These are phyloP conservation scores for Leavenworthia alabamica DNA, from an alignment of 345 rosid species.

Conservation along the genomic window DNA sequence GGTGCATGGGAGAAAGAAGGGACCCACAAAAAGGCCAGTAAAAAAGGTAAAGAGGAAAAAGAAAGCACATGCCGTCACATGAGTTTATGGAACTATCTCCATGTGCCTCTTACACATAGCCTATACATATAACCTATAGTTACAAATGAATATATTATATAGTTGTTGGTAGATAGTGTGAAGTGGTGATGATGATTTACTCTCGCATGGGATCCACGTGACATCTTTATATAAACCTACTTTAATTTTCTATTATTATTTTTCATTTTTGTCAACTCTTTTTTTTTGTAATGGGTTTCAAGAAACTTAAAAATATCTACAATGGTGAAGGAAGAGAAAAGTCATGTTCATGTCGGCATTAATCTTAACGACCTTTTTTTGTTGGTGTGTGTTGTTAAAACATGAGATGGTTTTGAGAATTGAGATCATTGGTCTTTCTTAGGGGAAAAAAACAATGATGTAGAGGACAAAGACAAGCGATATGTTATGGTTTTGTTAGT, in stretches of 20 bases:
- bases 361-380: neutral
- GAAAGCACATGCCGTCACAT: slow-evolving; percentile 33
- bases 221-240: slow-evolving; percentile 12
- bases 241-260: neutral
- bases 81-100: slow-evolving; percentile 22
- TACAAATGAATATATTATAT: too few species aligned
- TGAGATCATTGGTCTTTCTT: neutral
- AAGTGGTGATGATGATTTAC: slow-evolving; percentile 24
- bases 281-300: neutral
- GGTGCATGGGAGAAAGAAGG: slow-evolving; percentile 28
- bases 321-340: neutral
- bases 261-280: slow-evolving; percentile 26
- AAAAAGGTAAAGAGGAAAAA: slow-evolving; percentile 26
- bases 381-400: slow-evolving; percentile 16
- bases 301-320: neutral
- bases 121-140: neutral
- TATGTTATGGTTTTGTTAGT: slow-evolving; percentile 24
- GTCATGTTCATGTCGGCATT: slow-evolving; percentile 11
- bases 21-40: slow-evolving; percentile 20
- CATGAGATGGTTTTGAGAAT: neutral
- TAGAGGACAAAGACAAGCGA: slow-evolving; percentile 17
- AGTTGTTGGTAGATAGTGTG: slow-evolving; percentile 16
- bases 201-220: slow-evolving; percentile 32
- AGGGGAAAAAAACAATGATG: neutral
- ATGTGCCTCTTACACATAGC: slow-evolving; percentile 14